Evolutionary conservation across 2,329 filamentous ascomycete species (phyloP).

Genomic region (Cercospora zeina): DNA sequence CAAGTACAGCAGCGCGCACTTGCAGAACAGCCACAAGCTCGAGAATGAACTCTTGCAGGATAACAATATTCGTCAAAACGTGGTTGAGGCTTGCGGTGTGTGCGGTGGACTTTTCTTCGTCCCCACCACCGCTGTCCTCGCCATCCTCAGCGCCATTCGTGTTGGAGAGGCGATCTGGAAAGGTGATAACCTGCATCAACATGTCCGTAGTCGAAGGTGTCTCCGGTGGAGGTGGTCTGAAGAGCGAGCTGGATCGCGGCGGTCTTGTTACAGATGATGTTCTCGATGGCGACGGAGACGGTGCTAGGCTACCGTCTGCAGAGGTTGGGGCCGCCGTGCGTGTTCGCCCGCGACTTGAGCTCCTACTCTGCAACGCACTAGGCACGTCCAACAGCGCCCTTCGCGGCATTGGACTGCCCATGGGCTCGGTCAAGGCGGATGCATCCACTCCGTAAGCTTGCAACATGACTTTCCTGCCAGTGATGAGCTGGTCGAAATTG

Average conservation of each 20-base stretch:
- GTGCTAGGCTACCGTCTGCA: slow-evolving; percentile 14
- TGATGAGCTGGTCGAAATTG: slow-evolving; percentile 51
- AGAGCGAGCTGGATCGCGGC: slow-evolving; percentile 29
- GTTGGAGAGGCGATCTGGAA: slow-evolving; percentile 20
- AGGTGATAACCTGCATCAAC: slow-evolving; percentile 38
- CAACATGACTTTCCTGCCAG: slow-evolving; percentile 53
- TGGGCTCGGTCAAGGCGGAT: slow-evolving; percentile 29
- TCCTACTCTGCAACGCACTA: slow-evolving; percentile 21
- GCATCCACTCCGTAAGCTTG: slow-evolving; percentile 48
- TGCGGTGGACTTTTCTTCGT: slow-evolving; percentile 31
- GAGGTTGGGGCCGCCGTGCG: slow-evolving; percentile 27
- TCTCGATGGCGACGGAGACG: slow-evolving; percentile 17
- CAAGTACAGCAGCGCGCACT: slow-evolving; percentile 50
- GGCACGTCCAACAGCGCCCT: slow-evolving; percentile 23
- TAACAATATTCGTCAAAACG: slow-evolving; percentile 53
- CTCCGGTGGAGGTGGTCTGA: slow-evolving; percentile 41
- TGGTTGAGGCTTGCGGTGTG: slow-evolving; percentile 50
- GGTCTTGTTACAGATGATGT: slow-evolving; percentile 20
- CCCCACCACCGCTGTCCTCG: slow-evolving; percentile 24
- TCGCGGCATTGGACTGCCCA: slow-evolving; percentile 24
- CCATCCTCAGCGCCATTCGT: neutral
- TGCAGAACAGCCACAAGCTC: slow-evolving; percentile 53
- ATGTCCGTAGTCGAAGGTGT: slow-evolving; percentile 40
- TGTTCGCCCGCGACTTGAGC: slow-evolving; percentile 27
- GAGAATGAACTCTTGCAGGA: slow-evolving; percentile 54